Evolutionary conservation across 2,329 filamentous ascomycete species (phyloP).

Genomic region (Pezicula radicicola): DNA sequence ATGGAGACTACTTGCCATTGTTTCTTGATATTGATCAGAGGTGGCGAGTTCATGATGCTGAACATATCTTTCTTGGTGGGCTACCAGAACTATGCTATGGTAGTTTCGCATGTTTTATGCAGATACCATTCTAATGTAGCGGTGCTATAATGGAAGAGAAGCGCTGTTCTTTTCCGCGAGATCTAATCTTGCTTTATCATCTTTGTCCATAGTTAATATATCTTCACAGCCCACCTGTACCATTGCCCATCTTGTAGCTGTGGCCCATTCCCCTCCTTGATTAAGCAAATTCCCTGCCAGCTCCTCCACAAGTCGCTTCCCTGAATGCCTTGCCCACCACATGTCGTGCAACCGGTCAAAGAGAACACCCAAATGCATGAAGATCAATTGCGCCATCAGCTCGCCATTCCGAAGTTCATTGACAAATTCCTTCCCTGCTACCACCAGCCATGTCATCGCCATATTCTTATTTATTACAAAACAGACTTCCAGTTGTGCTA

Average conservation of each 20-base stretch:
- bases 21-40: neutral
- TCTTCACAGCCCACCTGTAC: neutral
- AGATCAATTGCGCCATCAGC: slow-evolving; percentile 4
- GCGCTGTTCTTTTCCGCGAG: neutral
- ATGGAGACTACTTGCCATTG: neutral
- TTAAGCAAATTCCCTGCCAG: slow-evolving; percentile 2
- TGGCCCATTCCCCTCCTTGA: slow-evolving; percentile 16
- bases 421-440: slow-evolving; percentile 4
- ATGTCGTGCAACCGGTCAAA: slow-evolving; percentile 1
- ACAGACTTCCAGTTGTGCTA: neutral
- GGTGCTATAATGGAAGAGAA: neutral
- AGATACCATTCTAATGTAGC: no score
- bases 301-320: slow-evolving; percentile 2
- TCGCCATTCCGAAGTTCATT: slow-evolving; percentile 2
- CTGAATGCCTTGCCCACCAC: slow-evolving; percentile 6
- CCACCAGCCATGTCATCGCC: neutral
- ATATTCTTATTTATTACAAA: neutral
- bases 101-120: no score
- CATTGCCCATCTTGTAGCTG: neutral
- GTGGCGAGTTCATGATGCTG: neutral
- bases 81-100: no score
- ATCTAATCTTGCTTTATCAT: neutral
- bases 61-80: no score
- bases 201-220: neutral
- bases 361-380: slow-evolving; percentile 8